Evolutionary conservation across 805 yeast genomes (phyloP).

Genomic region (Candida ulmi): DNA sequence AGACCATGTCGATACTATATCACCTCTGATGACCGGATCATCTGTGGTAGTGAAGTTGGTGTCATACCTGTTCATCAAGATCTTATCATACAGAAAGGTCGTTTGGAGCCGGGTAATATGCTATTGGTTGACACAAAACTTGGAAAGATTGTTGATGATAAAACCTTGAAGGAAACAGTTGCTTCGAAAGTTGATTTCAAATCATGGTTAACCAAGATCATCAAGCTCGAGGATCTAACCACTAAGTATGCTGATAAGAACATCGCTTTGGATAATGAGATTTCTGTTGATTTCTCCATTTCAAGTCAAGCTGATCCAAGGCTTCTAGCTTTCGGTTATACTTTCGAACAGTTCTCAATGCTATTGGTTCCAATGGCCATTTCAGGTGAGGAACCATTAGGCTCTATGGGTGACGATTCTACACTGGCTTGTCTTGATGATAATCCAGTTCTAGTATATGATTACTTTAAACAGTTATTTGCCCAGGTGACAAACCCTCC

Average conservation of each 20-base stretch:
- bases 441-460: slow-evolving; percentile 86
- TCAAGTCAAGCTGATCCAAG: slow-evolving; percentile 73
- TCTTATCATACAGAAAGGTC: slow-evolving; percentile 81
- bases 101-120: slow-evolving; percentile 95
- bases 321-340: slow-evolving; percentile 82
- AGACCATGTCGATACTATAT: slow-evolving; percentile 98
- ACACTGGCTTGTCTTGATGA: slow-evolving; percentile 92
- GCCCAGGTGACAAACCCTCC: slow-evolving; percentile 99
- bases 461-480: slow-evolving; percentile 91
- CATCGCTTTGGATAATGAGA: slow-evolving; percentile 11
- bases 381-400: slow-evolving; percentile 89
- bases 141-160: slow-evolving; percentile 91
- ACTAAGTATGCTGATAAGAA: slow-evolving; percentile 39
- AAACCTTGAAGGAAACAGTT: slow-evolving; percentile 75
- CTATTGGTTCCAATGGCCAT: slow-evolving; percentile 90
- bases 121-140: slow-evolving; percentile 88
- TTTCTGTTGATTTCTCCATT: slow-evolving; percentile 24
- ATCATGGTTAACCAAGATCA: slow-evolving; percentile 86
- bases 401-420: slow-evolving; percentile 98
- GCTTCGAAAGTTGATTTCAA: slow-evolving; percentile 85
- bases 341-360: slow-evolving; percentile 85
- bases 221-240: slow-evolving; percentile 73
- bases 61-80: slow-evolving; percentile 86
- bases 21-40: slow-evolving; percentile 90
- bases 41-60: slow-evolving; percentile 98